These are phyloP conservation scores for Venturia asperata DNA, from an alignment of 2,329 filamentous ascomycete genomes.

Conservation along the genomic window DNA sequence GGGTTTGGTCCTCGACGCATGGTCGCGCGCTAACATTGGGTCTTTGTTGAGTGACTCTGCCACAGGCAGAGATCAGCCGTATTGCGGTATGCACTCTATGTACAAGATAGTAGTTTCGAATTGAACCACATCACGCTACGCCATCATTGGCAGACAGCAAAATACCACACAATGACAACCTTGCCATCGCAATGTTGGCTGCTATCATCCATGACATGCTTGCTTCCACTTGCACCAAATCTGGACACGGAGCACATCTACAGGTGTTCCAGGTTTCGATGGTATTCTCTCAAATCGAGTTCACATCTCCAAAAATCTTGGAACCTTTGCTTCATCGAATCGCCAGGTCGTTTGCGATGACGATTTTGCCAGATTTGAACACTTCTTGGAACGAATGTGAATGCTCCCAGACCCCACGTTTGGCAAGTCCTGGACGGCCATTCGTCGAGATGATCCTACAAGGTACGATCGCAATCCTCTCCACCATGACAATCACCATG, in stretches of 20 bases:
- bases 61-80: constrained; percentile 18
- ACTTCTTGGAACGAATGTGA: not conserved
- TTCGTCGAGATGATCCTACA: not conserved
- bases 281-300: not conserved
- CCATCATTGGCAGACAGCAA: constrained; percentile 6
- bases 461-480: not conserved
- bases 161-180: not conserved
- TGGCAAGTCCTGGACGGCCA: not conserved
- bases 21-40: constrained; percentile 10
- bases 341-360: not conserved
- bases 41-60: constrained; percentile 18
- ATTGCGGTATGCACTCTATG: constrained; percentile 17
- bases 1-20: constrained; percentile 5
- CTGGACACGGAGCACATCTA: no score
- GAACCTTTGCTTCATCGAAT: not conserved
- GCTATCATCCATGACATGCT: not conserved
- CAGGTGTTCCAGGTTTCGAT: not conserved
- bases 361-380: not conserved
- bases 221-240: not conserved
- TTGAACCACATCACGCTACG: not conserved
- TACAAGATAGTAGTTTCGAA: constrained; percentile 13
- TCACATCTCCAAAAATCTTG: not conserved
- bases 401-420: not conserved
- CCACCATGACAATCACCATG: not conserved
- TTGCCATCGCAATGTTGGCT: not conserved